phyloP scores from a whole-genome alignment of 352 stramenopile genomes.

The Globisporangium sylvaticum region DNA sequence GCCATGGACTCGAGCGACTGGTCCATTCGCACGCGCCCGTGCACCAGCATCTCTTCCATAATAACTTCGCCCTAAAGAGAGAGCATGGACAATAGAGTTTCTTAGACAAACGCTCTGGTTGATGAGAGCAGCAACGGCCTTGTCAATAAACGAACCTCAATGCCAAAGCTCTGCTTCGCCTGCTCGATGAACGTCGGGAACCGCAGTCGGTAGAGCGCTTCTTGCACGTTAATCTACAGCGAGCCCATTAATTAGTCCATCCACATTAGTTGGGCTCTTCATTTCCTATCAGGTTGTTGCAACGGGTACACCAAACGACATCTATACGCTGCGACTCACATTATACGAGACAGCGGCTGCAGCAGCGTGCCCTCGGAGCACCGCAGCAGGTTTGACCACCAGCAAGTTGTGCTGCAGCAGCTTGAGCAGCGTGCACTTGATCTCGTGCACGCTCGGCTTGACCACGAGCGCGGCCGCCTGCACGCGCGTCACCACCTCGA shows the following conservation, averaged over 20 bases:
- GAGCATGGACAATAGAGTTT: too few species aligned
- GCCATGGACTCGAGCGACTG: conserved; percentile 84
- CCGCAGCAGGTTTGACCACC: conserved; percentile 40
- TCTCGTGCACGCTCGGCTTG: conserved; percentile 57
- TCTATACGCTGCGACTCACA: conserved; percentile 22
- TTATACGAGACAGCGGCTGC: conserved; percentile 37
- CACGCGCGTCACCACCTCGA: conserved; percentile 62
- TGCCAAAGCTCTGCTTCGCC: conserved; percentile 67
- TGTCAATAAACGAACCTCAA: conserved; percentile 30
- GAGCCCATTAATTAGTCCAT: background rate
- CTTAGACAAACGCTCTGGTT: too few species aligned
- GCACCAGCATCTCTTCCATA: conserved; percentile 86
- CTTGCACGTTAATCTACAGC: conserved; percentile 67
- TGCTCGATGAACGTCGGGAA: conserved; percentile 85
- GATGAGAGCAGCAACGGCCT: background rate
- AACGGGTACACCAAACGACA: background rate
- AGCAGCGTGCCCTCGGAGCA: conserved; percentile 16
- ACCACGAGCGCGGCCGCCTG: conserved; percentile 29
- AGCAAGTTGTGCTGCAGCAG: conserved; percentile 87
- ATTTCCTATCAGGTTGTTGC: background rate
- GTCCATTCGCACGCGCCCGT: conserved; percentile 80
- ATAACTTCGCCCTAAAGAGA: conserved; percentile 83
- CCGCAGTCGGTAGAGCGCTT: conserved; percentile 77
- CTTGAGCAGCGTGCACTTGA: conserved; percentile 83
- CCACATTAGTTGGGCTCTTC: background rate